Percentiles rank a stretch among this genome's conserved stretches.
These are phyloP conservation scores for Wallemia mellicola DNA, from an alignment of 1,284 basidiomycete genomes.

Conservation along the genomic window DNA sequence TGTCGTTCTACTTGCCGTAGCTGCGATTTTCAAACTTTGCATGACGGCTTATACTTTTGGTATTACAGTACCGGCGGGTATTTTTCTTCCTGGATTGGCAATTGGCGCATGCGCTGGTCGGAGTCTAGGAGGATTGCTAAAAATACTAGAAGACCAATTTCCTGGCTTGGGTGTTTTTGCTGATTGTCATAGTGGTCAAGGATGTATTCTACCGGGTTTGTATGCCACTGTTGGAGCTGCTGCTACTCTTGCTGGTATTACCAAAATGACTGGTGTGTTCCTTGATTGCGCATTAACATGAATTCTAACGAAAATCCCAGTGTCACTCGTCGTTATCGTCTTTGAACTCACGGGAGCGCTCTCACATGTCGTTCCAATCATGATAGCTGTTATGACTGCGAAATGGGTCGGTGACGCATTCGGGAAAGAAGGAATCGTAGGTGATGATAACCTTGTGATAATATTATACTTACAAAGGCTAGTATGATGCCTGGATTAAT, in stretches of 20 bases:
- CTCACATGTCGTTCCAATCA: constrained; percentile 75
- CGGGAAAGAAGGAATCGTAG: constrained; percentile 37
- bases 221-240: constrained; percentile 57
- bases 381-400: constrained; percentile 46
- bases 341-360: constrained; percentile 83
- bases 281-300: no score
- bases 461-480: neutral
- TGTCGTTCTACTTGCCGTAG: constrained; percentile 30
- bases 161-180: constrained; percentile 32
- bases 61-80: constrained; percentile 38
- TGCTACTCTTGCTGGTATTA: constrained; percentile 48
- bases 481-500: constrained; percentile 10
- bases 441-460: constrained; percentile 10
- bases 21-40: constrained; percentile 27
- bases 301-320: no score
- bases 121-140: constrained; percentile 53
- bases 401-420: constrained; percentile 45
- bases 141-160: constrained; percentile 38
- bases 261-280: constrained; percentile 44
- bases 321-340: constrained; percentile 87
- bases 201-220: constrained; percentile 45
- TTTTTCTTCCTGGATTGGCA: constrained; percentile 39
- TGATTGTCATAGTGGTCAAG: constrained; percentile 34
- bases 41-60: constrained; percentile 44
- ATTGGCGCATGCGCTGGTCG: constrained; percentile 62